Evolutionary conservation across 345 rosid species (phyloP).

Genomic region (Aethionema arabicum): DNA sequence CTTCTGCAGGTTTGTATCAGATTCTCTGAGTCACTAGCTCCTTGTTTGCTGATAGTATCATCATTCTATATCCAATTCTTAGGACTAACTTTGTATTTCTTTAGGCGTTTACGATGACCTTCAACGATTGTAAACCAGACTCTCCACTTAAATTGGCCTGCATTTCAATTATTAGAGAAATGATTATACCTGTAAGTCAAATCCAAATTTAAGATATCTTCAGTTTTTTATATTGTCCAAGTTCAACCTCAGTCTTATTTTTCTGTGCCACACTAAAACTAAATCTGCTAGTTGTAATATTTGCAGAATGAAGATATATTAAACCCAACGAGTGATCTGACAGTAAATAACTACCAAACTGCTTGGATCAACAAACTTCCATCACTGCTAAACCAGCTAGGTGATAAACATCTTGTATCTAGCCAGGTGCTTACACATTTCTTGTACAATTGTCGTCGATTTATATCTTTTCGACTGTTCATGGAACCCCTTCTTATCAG

Average conservation of each 20-base stretch:
- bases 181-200: slow-evolving; percentile 71
- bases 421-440: slow-evolving; percentile 51
- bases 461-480: slow-evolving; percentile 3
- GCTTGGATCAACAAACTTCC: slow-evolving; percentile 81
- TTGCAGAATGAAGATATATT: slow-evolving; percentile 46
- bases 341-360: slow-evolving; percentile 45
- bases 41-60: not conserved
- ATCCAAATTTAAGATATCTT: slow-evolving; percentile 7
- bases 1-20: slow-evolving; percentile 67
- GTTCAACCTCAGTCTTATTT: slow-evolving; percentile 1
- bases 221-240: slow-evolving; percentile 2
- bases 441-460: not conserved
- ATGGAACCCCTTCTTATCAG: slow-evolving; percentile 18
- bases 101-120: slow-evolving; percentile 82
- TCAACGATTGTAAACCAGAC: slow-evolving; percentile 58
- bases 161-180: slow-evolving; percentile 55
- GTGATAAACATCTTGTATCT: slow-evolving; percentile 54
- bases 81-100: slow-evolving; percentile 20
- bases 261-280: slow-evolving; percentile 2
- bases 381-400: slow-evolving; percentile 54
- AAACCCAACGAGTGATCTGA: slow-evolving; percentile 45
- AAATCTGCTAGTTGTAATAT: slow-evolving; percentile 26
- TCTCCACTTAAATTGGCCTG: slow-evolving; percentile 66
- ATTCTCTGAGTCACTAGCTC: slow-evolving; percentile 13
- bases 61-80: slow-evolving; percentile 6